A percentile compares a stretch with the other conserved stretches of the same genome.
These are phyloP conservation scores for Phytophthora pini DNA, from an alignment of 352 stramenopile species.

Conservation along the genomic window DNA sequence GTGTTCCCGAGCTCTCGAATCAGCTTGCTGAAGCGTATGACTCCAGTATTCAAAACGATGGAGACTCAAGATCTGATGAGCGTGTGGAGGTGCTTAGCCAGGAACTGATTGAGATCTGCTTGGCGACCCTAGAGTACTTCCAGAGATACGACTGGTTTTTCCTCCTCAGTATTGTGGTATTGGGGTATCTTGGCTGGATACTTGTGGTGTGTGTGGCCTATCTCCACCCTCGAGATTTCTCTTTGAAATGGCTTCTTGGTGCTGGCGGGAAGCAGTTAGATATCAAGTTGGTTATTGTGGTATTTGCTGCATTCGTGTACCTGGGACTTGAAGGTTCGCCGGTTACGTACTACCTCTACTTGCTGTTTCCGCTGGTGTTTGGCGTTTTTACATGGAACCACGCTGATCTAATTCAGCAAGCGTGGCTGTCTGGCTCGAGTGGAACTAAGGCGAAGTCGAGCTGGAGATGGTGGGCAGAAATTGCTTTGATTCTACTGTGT, in stretches of 20 bases:
- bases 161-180: slow-evolving; percentile 73
- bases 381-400: slow-evolving; percentile 66
- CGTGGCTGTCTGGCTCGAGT: slow-evolving; percentile 7
- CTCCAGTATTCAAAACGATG: slow-evolving; percentile 9
- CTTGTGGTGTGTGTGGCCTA: slow-evolving; percentile 63
- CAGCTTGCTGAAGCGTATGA: slow-evolving; percentile 40
- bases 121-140: slow-evolving; percentile 79
- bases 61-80: slow-evolving; percentile 16
- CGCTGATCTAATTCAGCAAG: slow-evolving; percentile 30
- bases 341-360: slow-evolving; percentile 82
- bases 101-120: slow-evolving; percentile 75
- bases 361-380: slow-evolving; percentile 72
- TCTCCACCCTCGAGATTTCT: slow-evolving; percentile 48
- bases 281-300: slow-evolving; percentile 25
- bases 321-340: slow-evolving; percentile 70
- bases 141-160: slow-evolving; percentile 89
- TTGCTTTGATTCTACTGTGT: slow-evolving; percentile 49
- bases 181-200: slow-evolving; percentile 85
- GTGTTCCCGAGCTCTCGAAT: slow-evolving; percentile 36
- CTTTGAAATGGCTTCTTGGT: slow-evolving; percentile 38
- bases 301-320: slow-evolving; percentile 53
- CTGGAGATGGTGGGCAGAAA: slow-evolving; percentile 37
- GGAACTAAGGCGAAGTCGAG: slow-evolving; percentile 6
- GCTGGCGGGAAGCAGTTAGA: slow-evolving; percentile 33
- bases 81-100: slow-evolving; percentile 62